A percentile compares a stretch with the other conserved stretches of the same genome.
Conservation (phyloP, 371 early-diverging fungal species). For the Apophysomyces ossiformis region DNA sequence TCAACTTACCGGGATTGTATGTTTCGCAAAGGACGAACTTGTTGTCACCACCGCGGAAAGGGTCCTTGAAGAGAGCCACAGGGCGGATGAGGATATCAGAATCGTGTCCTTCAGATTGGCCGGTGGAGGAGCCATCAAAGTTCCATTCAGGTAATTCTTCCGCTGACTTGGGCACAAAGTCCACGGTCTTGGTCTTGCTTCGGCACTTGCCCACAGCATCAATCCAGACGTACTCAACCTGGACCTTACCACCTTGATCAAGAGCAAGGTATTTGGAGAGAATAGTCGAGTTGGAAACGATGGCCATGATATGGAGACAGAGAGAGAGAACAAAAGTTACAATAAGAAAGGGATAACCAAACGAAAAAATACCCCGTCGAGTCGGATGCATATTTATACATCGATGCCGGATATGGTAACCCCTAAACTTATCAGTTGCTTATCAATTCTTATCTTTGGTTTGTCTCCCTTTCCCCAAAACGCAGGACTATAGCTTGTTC, state of each 20-base stretch:
- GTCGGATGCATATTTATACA: conserved; percentile 4
- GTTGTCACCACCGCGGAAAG: conserved; percentile 58
- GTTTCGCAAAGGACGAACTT: conserved; percentile 25
- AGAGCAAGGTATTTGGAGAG: conserved; percentile 47
- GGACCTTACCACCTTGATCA: conserved; percentile 44
- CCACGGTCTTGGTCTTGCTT: conserved; percentile 51
- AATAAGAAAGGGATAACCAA: conserved; percentile 10
- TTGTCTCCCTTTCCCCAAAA: not conserved
- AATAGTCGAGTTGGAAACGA: conserved; percentile 35
- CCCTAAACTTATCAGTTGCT: conserved; percentile 1
- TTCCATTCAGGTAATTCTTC: conserved; percentile 57
- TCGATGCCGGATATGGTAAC: not conserved
- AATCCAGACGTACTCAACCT: conserved; percentile 59
- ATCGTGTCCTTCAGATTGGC: conserved; percentile 50
- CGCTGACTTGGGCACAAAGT: conserved; percentile 33
- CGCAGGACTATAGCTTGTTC: not conserved
- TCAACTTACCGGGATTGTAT: conserved; percentile 9
- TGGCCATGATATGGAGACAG: conserved; percentile 17
- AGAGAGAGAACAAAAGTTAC: no score
- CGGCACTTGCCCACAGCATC: conserved; percentile 44
- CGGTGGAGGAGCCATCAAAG: conserved; percentile 59
- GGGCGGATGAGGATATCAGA: conserved; percentile 55
- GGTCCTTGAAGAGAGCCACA: conserved; percentile 56
- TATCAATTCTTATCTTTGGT: conserved; percentile 8
- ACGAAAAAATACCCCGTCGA: not conserved